A percentile compares a stretch with the other conserved stretches of the same genome.
phyloP scores from a whole-genome alignment of 2,329 filamentous ascomycete genomes.

The Sporothrix humicola region DNA sequence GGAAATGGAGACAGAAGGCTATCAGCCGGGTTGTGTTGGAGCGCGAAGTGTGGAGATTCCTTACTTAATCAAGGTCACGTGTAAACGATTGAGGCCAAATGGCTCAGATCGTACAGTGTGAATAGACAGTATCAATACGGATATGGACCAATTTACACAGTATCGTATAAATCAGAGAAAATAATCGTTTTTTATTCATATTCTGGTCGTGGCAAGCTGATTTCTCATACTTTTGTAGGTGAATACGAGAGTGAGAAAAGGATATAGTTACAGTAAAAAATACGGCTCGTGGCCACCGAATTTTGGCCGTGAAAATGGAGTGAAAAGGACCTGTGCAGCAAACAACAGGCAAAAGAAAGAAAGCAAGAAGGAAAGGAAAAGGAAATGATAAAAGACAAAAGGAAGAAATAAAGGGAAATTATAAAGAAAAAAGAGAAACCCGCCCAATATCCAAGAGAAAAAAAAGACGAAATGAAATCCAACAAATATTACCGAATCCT shows the following conservation, averaged over 20 bases:
- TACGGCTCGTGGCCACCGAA: not conserved
- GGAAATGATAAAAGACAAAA: not conserved
- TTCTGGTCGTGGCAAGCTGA: not conserved
- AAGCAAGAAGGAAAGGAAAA: not conserved
- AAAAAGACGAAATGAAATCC: no score
- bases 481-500: not conserved
- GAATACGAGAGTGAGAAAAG: not conserved
- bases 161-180: not conserved
- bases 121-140: not conserved
- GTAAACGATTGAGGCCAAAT: fast-evolving
- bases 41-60: not conserved
- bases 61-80: not conserved
- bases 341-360: not conserved
- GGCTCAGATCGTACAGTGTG: not conserved
- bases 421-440: no score
- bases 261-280: not conserved
- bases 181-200: not conserved
- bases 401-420: no score
- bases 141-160: not conserved
- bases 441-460: not conserved
- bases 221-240: not conserved
- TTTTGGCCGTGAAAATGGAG: not conserved
- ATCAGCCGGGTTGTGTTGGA: not conserved
- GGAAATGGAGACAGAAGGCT: constrained; percentile 18
- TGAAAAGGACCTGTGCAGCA: not conserved